Conservation (phyloP, 2,329 filamentous ascomycete genomes). For the Penicillium aurantiogriseum region DNA sequence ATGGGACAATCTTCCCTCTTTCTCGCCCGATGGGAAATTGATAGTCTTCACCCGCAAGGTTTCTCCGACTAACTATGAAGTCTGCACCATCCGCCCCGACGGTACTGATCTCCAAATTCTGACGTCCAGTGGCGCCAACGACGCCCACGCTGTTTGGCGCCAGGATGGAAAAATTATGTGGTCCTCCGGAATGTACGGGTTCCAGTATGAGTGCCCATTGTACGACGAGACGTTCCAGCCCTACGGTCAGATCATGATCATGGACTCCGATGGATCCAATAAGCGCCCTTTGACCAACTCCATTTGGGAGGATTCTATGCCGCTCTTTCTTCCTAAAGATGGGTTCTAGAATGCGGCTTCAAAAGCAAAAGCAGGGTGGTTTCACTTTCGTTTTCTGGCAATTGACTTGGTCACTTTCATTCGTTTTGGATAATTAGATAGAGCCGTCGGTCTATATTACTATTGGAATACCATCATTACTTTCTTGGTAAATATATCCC, state of each 20-base stretch:
- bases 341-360: neutral
- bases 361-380: neutral
- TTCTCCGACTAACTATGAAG: constrained; percentile 11
- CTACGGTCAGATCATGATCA: constrained; percentile 47
- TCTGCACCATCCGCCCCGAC: constrained; percentile 45
- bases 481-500: no score
- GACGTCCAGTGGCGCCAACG: constrained; percentile 29
- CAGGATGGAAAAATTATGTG: constrained; percentile 45
- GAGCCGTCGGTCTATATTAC: neutral
- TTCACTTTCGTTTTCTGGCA: neutral
- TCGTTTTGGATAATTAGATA: neutral
- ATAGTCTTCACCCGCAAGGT: constrained; percentile 21
- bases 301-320: constrained; percentile 37
- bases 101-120: constrained; percentile 36
- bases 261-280: constrained; percentile 44
- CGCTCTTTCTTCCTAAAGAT: constrained; percentile 23
- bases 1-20: constrained; percentile 17
- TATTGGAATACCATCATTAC: neutral
- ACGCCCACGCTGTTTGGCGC: constrained; percentile 48
- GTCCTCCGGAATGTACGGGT: constrained; percentile 45
- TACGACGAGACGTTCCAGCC: constrained; percentile 49
- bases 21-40: constrained; percentile 14
- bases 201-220: constrained; percentile 42
- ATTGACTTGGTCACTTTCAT: neutral
- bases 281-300: constrained; percentile 29